Percentiles rank a stretch among this genome's conserved stretches.
Evolutionary conservation across 441 rosid genomes (phyloP).

Genomic region (Codiaeum variegatum): DNA sequence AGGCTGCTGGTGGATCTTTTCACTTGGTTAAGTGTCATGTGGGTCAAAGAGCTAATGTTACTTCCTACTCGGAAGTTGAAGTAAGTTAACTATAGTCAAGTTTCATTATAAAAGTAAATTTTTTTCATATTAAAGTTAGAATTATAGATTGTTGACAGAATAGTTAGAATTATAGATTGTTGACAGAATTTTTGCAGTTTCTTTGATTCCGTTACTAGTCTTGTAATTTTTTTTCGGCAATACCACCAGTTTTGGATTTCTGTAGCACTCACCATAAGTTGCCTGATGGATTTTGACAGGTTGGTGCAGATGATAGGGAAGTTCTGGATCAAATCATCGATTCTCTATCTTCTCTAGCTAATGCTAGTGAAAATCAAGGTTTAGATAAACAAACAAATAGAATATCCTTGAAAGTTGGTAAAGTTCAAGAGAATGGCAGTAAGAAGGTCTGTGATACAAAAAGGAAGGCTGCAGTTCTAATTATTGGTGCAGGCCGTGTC

Average conservation of each 20-base stretch:
- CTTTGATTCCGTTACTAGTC: not conserved
- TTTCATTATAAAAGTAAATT: slow-evolving; percentile 11
- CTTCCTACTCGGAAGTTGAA: slow-evolving; percentile 86
- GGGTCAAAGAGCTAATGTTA: slow-evolving; percentile 67
- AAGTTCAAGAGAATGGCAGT: slow-evolving; percentile 42
- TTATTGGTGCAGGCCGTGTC: slow-evolving; percentile 94
- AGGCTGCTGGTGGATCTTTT: slow-evolving; percentile 85
- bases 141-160: not conserved
- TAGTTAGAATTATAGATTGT: not conserved
- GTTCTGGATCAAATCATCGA: slow-evolving; percentile 84
- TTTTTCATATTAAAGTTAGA: not conserved
- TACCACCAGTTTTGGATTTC: not conserved
- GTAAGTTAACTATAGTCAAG: slow-evolving; percentile 37
- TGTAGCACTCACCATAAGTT: slow-evolving; percentile 8
- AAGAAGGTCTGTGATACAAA: slow-evolving; percentile 32
- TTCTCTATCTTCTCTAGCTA: slow-evolving; percentile 75
- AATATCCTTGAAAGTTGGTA: slow-evolving; percentile 51
- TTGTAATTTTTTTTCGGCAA: too few species aligned
- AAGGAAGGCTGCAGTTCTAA: slow-evolving; percentile 52
- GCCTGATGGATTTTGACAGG: slow-evolving; percentile 46
- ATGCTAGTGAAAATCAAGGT: slow-evolving; percentile 41
- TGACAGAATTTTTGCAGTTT: not conserved
- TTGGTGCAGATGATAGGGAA: slow-evolving; percentile 74
- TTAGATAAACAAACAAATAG: slow-evolving; percentile 34
- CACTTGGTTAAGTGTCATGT: slow-evolving; percentile 82